Base-by-base conservation (phyloP, 2,329 filamentous ascomycete species). In the Camptophora hylomeconis region DNA sequence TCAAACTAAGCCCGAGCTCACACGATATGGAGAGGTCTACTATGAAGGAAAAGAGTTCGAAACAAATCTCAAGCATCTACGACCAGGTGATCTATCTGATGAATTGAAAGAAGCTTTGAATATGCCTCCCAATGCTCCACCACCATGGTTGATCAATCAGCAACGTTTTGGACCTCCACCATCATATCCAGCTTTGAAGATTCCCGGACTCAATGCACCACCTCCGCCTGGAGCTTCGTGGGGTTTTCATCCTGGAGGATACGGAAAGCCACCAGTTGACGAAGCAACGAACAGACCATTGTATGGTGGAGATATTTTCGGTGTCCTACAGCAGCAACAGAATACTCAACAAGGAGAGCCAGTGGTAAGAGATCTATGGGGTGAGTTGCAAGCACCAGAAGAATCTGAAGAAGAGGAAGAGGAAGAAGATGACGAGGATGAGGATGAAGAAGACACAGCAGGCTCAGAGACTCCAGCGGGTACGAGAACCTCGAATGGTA, bases 11-110 rank as follows among this genome's bases (percentile, higher is more conserved):
- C 89, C 89, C 0, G 76, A 84, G 44, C 61, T 98, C 39, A 95
- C 89, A 17, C 72, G 86, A 23, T 98, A 93, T 45, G 89, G 89
- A 21, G 89, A 98, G 54, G 86, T 98, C n/a, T 98, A 98, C 56
- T 95, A 95, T 53, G 89, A 98, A 57, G 89, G 89, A 50, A 98
- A 98, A 54, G 89, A 98, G 52, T 89, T 82, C 49, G 89, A 98
- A 57, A 93, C 89, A 1, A 92, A 95, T 51, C 69, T 92, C 39
- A 77, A 81, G 45, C 81, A 94, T 57, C 71, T 94, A 35, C 75
- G 84, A 40, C 82, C 89, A 1, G 89, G 89, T 19, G 86, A 95
- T 45, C 57, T 95, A 26, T 89, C 77, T 44, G 83, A 95, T 31
- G 76, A 82, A 44, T 67, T 94, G 21, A 87, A 82, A 48, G 87